phyloP scores from a whole-genome alignment of 2,329 filamentous ascomycete species.

The Fusarium sublunatum region DNA sequence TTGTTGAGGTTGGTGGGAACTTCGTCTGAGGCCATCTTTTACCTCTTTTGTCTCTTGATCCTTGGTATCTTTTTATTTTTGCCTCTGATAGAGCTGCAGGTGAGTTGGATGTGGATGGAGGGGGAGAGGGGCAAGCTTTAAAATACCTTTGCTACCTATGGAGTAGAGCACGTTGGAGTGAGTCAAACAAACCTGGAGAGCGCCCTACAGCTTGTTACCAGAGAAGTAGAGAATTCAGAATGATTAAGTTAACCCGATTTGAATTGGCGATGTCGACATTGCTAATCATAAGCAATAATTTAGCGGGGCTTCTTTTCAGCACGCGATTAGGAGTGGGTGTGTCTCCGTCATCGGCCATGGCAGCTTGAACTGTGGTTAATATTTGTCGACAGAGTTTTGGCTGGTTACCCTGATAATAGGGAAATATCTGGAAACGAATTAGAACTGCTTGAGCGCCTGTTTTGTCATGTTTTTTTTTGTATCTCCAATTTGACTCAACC shows the following conservation, averaged over 20 bases:
- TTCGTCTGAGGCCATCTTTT: constrained; percentile 42
- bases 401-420: no score
- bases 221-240: neutral
- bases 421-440: no score
- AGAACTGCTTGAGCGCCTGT: no score
- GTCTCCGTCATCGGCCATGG: constrained; percentile 38
- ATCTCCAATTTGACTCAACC: no score
- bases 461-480: no score
- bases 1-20: constrained; percentile 17
- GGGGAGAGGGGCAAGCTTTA: constrained; percentile 31
- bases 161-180: no score
- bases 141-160: no score
- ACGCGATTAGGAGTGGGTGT: constrained; percentile 34
- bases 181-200: no score
- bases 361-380: no score
- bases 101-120: constrained; percentile 4
- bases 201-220: neutral
- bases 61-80: neutral
- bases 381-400: no score
- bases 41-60: neutral
- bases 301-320: constrained; percentile 28
- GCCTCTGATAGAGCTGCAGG: neutral
- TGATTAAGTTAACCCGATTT: neutral
- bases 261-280: constrained; percentile 6
- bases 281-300: constrained; percentile 7